phyloP scores from a whole-genome alignment of 108 stramenopile genomes.

The Pseudonitzschia multiseries region DNA sequence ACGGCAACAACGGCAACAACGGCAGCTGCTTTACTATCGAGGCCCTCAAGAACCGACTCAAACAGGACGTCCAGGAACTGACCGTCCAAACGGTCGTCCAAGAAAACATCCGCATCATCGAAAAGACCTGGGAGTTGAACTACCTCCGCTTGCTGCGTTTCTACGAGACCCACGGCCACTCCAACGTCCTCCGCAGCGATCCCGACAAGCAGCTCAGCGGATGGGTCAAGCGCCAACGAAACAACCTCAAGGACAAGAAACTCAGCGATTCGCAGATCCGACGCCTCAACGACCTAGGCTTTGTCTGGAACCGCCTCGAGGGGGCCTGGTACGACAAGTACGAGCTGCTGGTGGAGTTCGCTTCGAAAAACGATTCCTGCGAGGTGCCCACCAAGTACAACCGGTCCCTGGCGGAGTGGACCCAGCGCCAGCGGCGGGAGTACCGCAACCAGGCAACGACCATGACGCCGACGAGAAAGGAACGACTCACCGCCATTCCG shows the following conservation, averaged over 20 bases:
- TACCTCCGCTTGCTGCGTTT: background rate
- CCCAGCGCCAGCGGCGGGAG: conserved; percentile 1
- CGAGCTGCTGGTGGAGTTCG: background rate
- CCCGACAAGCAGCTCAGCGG: conserved; percentile 10
- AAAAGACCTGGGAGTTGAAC: background rate
- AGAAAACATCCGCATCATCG: background rate
- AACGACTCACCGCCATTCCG: background rate
- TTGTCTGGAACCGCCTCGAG: conserved; percentile 10
- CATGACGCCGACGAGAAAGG: background rate
- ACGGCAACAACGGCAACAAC: background rate
- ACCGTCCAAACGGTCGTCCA: background rate
- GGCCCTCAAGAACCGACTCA: background rate
- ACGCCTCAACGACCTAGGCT: background rate
- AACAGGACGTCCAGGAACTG: background rate
- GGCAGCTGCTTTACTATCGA: background rate
- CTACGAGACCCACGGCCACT: background rate
- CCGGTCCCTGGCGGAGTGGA: conserved; percentile 4
- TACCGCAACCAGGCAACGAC: background rate
- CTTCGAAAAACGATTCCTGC: background rate
- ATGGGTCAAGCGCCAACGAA: conserved; percentile 9
- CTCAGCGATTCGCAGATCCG: background rate
- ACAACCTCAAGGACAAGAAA: background rate
- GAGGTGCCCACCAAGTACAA: background rate
- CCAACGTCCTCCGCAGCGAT: conserved; percentile 9
- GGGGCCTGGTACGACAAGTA: conserved; percentile 4